Evolutionary conservation across 163 green algal genomes (phyloP).

Genomic region (Volvox carteri): DNA sequence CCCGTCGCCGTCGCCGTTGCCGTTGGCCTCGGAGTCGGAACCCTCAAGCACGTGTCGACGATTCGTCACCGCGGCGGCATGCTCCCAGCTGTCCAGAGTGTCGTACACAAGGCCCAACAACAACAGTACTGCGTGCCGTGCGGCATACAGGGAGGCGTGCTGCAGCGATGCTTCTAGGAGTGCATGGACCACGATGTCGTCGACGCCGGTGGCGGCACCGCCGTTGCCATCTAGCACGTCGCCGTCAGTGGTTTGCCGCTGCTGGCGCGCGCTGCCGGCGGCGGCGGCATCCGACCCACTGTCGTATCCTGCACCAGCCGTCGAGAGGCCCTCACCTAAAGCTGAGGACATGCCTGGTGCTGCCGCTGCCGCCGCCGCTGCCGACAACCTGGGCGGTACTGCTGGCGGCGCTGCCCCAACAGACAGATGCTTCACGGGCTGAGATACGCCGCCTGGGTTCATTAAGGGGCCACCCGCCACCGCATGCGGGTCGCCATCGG

Average conservation of each 20-base stretch:
- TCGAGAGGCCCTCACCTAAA: background rate
- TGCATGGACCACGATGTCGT: slow-evolving; percentile 5
- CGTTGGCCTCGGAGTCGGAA: background rate
- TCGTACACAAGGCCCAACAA: slow-evolving; percentile 33
- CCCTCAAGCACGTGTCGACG: background rate
- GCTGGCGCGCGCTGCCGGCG: background rate
- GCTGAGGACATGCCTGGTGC: too few species aligned
- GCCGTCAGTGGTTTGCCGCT: background rate
- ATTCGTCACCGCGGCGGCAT: slow-evolving; percentile 40
- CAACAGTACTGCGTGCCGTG: slow-evolving; percentile 49
- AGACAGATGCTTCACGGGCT: too few species aligned
- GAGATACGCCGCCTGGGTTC: too few species aligned
- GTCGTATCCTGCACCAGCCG: background rate
- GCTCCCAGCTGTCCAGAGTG: slow-evolving; percentile 31
- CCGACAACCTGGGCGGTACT: too few species aligned
- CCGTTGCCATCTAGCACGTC: background rate
- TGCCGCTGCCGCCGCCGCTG: too few species aligned
- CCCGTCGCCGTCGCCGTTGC: background rate
- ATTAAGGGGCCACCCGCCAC: too few species aligned
- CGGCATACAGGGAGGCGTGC: slow-evolving; percentile 56
- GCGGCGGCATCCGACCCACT: background rate
- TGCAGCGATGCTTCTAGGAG: slow-evolving; percentile 42
- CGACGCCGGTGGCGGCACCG: background rate
- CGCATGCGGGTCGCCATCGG: too few species aligned
- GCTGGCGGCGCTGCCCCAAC: too few species aligned